A percentile compares a stretch with the other conserved stretches of the same genome.
These are phyloP conservation scores for Nidularia sp. DNA, from an alignment of 768 basidiomycete genomes.

Conservation along the genomic window DNA sequence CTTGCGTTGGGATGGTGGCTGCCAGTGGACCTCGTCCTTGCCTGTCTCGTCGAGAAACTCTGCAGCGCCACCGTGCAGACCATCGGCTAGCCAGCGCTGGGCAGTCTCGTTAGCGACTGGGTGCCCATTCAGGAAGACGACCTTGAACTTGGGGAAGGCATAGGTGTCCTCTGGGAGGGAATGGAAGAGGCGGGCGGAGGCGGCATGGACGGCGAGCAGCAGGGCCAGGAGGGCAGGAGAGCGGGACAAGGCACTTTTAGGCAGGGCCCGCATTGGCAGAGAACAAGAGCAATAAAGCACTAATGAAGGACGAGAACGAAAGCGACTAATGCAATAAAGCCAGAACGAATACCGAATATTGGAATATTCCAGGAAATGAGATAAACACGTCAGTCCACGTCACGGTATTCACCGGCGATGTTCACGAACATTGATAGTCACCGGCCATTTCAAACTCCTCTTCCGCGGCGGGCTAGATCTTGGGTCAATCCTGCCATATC, in stretches of 20 bases:
- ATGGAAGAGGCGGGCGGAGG: constrained; percentile 48
- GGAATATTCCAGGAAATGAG: no score
- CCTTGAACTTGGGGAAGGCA: constrained; percentile 79
- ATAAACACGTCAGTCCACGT: constrained; percentile 2
- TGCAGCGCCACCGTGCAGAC: constrained; percentile 67
- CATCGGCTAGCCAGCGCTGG: constrained; percentile 66
- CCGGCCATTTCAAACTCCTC: constrained; percentile 11
- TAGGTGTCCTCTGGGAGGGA: constrained; percentile 76
- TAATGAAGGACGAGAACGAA: no score
- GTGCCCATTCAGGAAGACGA: constrained; percentile 75
- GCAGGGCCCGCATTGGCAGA: no score
- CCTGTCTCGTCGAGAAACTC: constrained; percentile 74
- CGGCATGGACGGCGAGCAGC: constrained; percentile 18
- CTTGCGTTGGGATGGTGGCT: constrained; percentile 37
- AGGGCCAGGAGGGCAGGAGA: constrained; percentile 17
- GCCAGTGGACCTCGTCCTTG: constrained; percentile 33
- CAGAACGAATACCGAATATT: no score
- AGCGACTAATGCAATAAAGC: no score
- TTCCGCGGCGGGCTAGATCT: constrained; percentile 11
- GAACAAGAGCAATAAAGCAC: no score
- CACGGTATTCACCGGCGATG: constrained; percentile 4
- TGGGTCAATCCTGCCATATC: constrained; percentile 6
- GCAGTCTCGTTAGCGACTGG: constrained; percentile 73
- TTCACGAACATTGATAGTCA: constrained; percentile 2
- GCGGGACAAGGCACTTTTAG: constrained; percentile 11